A percentile compares a stretch with the other conserved stretches of the same genome.
Conservation (phyloP, 768 basidiomycete species). For the Rhizopogon vesiculosus region DNA sequence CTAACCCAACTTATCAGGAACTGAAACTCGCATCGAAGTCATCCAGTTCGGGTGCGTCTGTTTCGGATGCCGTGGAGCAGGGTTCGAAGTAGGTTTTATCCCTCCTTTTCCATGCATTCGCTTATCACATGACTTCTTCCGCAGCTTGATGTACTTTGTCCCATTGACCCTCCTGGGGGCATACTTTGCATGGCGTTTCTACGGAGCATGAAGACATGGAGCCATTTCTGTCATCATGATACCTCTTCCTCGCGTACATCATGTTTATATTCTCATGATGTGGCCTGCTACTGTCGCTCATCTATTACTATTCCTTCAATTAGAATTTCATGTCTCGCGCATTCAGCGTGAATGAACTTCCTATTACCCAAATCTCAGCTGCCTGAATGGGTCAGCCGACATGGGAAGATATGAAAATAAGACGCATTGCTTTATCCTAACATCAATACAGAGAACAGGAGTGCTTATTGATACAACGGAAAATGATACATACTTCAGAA, state of each 20-base stretch:
- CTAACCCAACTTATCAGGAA: slow-evolving; percentile 29
- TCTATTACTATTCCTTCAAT: slow-evolving; percentile 10
- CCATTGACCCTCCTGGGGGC: slow-evolving; percentile 76
- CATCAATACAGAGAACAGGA: not conserved
- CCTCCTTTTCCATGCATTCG: not conserved
- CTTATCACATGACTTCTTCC: slow-evolving; percentile 7
- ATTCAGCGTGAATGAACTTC: not conserved
- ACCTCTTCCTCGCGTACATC: not conserved
- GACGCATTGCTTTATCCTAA: not conserved
- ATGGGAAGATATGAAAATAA: not conserved
- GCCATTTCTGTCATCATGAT: not conserved
- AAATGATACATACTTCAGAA: not conserved
- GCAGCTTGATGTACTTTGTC: slow-evolving; percentile 77
- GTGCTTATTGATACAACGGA: not conserved
- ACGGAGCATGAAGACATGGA: slow-evolving; percentile 34
- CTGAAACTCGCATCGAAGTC: slow-evolving; percentile 49
- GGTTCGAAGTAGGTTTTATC: slow-evolving; percentile 56
- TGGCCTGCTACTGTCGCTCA: slow-evolving; percentile 4
- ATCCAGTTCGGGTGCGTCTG: slow-evolving; percentile 34
- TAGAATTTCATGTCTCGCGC: slow-evolving; percentile 7
- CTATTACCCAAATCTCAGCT: not conserved
- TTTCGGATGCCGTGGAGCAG: slow-evolving; percentile 49
- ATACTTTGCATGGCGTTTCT: slow-evolving; percentile 87
- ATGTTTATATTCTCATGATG: slow-evolving; percentile 10
- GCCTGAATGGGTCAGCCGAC: too few species aligned